Evolutionary conservation across 441 rosid genomes (phyloP), one percentile per base, ranked within the genome.

Genomic region (Adansonia gregorii): DNA sequence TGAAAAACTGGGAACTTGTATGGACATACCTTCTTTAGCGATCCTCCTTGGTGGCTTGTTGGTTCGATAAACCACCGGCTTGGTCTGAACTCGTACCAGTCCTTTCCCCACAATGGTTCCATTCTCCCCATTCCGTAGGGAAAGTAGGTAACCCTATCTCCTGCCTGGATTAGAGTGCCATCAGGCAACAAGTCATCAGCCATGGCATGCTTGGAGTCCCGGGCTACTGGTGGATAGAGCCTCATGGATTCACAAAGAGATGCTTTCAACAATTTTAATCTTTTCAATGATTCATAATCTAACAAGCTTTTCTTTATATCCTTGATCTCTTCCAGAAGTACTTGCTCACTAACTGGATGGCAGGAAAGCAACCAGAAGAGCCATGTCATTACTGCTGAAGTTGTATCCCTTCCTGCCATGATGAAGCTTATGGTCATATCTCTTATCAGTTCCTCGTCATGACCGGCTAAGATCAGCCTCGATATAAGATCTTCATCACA

Each of bases 391-490:
- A 85, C 90, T n/a, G 92, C 86, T 12, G 92, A 83, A 11, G 90
- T 86, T 17, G 92, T 87, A 78, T 89, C 92, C 60, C 89, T 78
- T 67, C 92, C 90, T 2, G 92, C 92, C 90, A 89, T 79, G 46
- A 89, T 80, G 46, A 89, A 76, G 73, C 90, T 89, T 46, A 87
- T 89, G 24, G 81, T 76, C 88, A 82, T 87, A 68, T 89, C 92
- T 76, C 92, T 80, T 2, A 85, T 82, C 56, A 86, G 76, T 73
- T 82, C 82, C 52, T 89, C 87, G 11, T 81, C 90, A n/a, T 86
- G 86, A 0, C 93, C 93, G 0, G 89, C 89, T 6, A 74, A 12
- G 52, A 89, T 82, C 71, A 93, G 80, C 19, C 93, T 82, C 4
- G 94, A 88, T 8, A 93, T 76, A 5, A 92, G 84, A 78, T 90